Base-by-base conservation (phyloP, 495 filamentous ascomycete genomes). In the Aspergillus cavernicola region DNA sequence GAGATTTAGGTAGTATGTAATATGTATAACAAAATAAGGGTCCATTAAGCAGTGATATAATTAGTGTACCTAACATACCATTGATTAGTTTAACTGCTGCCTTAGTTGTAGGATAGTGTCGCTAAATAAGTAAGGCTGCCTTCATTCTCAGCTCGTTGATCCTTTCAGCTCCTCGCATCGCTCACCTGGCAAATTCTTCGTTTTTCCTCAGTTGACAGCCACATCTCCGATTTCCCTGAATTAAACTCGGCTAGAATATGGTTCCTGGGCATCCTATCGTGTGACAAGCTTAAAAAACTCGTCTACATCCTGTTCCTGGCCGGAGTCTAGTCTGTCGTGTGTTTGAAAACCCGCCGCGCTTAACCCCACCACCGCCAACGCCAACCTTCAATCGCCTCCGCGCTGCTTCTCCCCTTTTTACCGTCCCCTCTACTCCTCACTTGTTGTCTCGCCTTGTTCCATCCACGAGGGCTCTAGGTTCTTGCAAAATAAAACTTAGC, bases 321-420 rank as follows among this genome's bases (percentile, higher is more conserved):
- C 28, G 15, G n/a, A 22, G 41, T 6, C 41, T 29, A 1, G 23
- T 29, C 31, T 36, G 36, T 56, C 44, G 51, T 55, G 52, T 50
- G 59, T 53, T 52, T 35, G 55, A 55, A 62, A 51, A 50, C 55
- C 55, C 56, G 53, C 61, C 56, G 45, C 55, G 44, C 55, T 59
- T 54, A 56, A 52, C 52, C 52, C 57, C 52, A 54, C 52, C 42
- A 45, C 52, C 39, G 31, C 46, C 57, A 60, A 52, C 48, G 13
- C 33, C 38, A 50, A 24, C 24, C 24, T 28, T 28, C 50, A 45
- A 42, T 51, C 35, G 41, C 50, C 56, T 53, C 50, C 50, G 56
- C 56, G 43, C 50, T 36, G 50, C 46, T 43, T 41, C 55, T 44
- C 24, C 38, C 31, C 31, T 20, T 37, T 53, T 53, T 38, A 39